Conservation (phyloP, 805 yeast species). For the Cyberlindnera mycetangii region DNA sequence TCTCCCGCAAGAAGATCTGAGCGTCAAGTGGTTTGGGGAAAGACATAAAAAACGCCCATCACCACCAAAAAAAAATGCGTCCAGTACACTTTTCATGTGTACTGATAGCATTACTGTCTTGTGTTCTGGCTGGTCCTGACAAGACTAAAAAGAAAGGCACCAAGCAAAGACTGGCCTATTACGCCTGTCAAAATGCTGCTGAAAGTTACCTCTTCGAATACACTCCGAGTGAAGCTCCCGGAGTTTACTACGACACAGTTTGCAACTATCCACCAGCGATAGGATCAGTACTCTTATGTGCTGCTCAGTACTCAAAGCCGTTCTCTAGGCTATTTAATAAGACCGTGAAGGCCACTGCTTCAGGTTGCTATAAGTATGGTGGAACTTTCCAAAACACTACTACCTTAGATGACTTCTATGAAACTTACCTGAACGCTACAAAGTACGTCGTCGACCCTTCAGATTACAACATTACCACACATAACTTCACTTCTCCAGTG, state of each 20-base stretch:
- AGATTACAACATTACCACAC: slow-evolving; percentile 1
- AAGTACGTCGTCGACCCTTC: slow-evolving; percentile 12
- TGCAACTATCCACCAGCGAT: slow-evolving; percentile 19
- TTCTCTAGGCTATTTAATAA: slow-evolving; percentile 15
- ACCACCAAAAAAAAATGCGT: no score
- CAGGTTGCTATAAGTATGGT: neutral
- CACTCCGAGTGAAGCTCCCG: neutral
- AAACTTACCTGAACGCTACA: slow-evolving; percentile 31
- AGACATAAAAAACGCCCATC: no score
- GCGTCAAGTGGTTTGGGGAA: no score
- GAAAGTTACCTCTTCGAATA: neutral
- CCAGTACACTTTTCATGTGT: no score
- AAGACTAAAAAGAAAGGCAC: neutral
- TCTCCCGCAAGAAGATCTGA: no score
- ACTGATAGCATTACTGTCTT: neutral
- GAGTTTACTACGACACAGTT: neutral
- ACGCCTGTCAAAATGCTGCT: slow-evolving; percentile 27
- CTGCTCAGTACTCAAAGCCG: slow-evolving; percentile 14
- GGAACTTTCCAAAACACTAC: neutral
- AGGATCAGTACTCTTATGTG: slow-evolving; percentile 11
- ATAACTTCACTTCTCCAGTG: slow-evolving; percentile 9
- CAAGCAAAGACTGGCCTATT: neutral
- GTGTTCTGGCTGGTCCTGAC: neutral
- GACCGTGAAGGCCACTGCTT: neutral
- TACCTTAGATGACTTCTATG: slow-evolving; percentile 20